phyloP scores from a whole-genome alignment of 495 filamentous ascomycete species.

The Annulohypoxylon stygium region DNA sequence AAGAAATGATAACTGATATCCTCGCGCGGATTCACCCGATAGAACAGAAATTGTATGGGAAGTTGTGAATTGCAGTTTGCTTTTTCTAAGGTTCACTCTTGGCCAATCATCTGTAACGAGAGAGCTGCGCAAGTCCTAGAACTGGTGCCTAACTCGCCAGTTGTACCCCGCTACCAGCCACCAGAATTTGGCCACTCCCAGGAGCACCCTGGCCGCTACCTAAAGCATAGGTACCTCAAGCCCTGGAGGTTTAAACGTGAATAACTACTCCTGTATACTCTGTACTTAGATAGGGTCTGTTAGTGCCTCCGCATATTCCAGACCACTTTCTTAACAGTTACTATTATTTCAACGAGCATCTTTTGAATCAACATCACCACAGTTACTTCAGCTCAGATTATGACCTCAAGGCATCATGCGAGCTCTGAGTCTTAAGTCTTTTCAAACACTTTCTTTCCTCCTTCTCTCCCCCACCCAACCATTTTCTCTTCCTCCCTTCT shows the following conservation, averaged over 20 bases:
- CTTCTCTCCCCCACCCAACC: neutral
- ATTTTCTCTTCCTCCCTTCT: neutral
- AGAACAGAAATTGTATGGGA: conserved; percentile 33
- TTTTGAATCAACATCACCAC: conserved; percentile 36
- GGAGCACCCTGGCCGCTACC: neutral
- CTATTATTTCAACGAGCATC: conserved; percentile 19
- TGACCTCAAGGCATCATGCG: conserved; percentile 2
- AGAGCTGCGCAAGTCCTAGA: neutral
- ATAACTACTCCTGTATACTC: conserved; percentile 35
- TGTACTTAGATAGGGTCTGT: conserved; percentile 44
- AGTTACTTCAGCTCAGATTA: conserved; percentile 2
- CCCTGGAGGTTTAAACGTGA: conserved; percentile 7
- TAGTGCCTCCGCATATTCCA: conserved; percentile 7
- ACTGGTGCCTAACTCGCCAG: neutral
- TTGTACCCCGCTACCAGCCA: conserved; percentile 37
- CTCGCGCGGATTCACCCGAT: conserved; percentile 27
- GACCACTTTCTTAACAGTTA: conserved; percentile 21
- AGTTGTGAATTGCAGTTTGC: conserved; percentile 44
- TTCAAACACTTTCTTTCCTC: neutral
- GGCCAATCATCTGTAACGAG: conserved; percentile 41
- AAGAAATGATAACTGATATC: conserved; percentile 11
- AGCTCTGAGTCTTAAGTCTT: neutral
- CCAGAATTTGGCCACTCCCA: conserved; percentile 10
- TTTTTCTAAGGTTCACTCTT: conserved; percentile 19
- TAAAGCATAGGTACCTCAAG: neutral